These are phyloP conservation scores for Monosporozyma solicola DNA, from an alignment of 805 yeast species.

Conservation along the genomic window DNA sequence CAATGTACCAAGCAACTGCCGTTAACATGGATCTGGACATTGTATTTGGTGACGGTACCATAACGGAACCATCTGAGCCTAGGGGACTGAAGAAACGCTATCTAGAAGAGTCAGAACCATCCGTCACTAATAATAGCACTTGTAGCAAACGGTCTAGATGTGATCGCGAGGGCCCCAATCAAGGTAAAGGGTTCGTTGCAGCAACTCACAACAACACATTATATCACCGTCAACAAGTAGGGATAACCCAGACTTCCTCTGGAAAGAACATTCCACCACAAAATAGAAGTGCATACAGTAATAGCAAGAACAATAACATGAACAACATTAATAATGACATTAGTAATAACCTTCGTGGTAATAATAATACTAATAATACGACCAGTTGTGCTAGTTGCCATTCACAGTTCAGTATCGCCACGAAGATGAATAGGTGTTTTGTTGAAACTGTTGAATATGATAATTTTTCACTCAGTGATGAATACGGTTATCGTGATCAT, in stretches of 20 bases:
- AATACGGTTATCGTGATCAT: slow-evolving; percentile 1
- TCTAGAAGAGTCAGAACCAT: not conserved
- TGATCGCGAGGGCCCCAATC: not conserved
- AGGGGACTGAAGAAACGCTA: not conserved
- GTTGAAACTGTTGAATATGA: not conserved
- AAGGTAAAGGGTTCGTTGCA: not conserved
- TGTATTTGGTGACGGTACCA: not conserved
- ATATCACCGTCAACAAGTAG: not conserved
- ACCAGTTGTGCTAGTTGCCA: not conserved
- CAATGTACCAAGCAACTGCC: not conserved
- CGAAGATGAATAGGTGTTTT: not conserved
- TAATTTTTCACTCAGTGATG: not conserved
- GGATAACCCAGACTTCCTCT: not conserved
- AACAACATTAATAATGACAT: not conserved
- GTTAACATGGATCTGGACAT: not conserved
- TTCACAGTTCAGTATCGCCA: not conserved
- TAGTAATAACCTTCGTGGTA: not conserved
- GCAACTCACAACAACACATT: not conserved
- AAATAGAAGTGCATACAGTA: not conserved
- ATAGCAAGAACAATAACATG: not conserved
- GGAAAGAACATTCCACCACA: not conserved
- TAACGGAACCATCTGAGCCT: not conserved
- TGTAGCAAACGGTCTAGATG: not conserved
- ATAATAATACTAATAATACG: not conserved
- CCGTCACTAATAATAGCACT: not conserved